Evolutionary conservation across 2,329 filamentous ascomycete genomes (phyloP).

Genomic region (Aspergillus sojae): DNA sequence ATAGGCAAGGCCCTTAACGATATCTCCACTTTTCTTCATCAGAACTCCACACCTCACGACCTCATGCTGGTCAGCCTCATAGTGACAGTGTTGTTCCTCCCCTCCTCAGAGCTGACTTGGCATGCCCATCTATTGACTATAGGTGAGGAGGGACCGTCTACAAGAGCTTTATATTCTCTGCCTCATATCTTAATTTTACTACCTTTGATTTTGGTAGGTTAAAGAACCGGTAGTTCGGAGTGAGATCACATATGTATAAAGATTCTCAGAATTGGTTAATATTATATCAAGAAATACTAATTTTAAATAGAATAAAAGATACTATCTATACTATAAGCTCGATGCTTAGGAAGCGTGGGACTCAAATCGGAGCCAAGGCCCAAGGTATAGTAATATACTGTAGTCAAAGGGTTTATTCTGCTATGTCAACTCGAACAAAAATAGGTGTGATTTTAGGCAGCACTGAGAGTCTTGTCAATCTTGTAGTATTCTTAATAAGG

Average conservation of each 20-base stretch:
- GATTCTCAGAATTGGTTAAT: background rate
- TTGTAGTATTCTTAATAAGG: too few relatives aligned
- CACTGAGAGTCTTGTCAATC: background rate
- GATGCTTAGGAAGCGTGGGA: background rate
- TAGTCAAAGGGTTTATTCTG: background rate
- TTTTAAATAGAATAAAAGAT: too few relatives aligned
- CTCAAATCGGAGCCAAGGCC: background rate
- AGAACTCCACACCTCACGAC: background rate
- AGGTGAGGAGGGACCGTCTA: background rate
- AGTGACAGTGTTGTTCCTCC: background rate
- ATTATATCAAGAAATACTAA: background rate
- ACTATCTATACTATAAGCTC: background rate
- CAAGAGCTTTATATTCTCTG: background rate
- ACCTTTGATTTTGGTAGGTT: background rate
- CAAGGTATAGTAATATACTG: background rate
- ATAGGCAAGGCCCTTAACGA: background rate
- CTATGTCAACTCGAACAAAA: background rate
- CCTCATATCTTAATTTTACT: background rate
- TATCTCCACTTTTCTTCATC: background rate
- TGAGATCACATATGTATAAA: background rate
- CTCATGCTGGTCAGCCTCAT: background rate
- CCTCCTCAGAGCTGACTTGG: background rate
- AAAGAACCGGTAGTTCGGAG: background rate
- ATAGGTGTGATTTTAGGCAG: background rate
- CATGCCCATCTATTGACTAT: background rate